Evolutionary conservation across 78 protist species (phyloP).

Genomic region (Tieghemostelium lacteum): DNA sequence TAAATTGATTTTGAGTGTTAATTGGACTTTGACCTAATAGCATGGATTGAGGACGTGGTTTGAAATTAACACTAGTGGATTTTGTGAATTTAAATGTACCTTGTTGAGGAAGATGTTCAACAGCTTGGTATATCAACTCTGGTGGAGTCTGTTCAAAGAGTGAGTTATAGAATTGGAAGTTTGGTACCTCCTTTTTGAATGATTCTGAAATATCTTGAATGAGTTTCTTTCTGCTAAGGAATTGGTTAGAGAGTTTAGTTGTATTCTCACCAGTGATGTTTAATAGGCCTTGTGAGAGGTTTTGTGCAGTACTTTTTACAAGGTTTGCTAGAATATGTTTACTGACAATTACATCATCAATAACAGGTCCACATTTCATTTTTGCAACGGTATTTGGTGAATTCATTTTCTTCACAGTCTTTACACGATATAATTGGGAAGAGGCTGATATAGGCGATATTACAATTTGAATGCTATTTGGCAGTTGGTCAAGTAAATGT

Average conservation of each 20-base stretch:
- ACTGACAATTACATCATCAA: slow-evolving; percentile 37
- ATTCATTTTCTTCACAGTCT: background rate
- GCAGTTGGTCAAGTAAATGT: background rate
- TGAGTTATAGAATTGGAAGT: slow-evolving; percentile 16
- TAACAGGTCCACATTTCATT: slow-evolving; percentile 38
- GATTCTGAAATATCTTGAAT: slow-evolving; percentile 49
- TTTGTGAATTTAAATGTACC: slow-evolving; percentile 18
- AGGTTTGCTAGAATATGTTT: slow-evolving; percentile 29
- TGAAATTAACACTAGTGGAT: background rate
- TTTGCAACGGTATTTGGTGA: background rate
- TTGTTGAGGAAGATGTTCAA: background rate
- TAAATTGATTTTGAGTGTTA: background rate
- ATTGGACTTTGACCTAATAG: slow-evolving; percentile 1
- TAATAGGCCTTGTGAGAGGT: slow-evolving; percentile 10
- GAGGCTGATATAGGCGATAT: slow-evolving; percentile 25
- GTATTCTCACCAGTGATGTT: background rate
- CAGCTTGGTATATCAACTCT: slow-evolving; percentile 12
- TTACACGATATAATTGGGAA: slow-evolving; percentile 17
- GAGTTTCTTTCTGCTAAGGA: slow-evolving; percentile 15
- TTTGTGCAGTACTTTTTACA: slow-evolving; percentile 9
- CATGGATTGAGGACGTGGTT: slow-evolving; percentile 1
- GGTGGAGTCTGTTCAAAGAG: slow-evolving; percentile 26
- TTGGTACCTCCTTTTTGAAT: slow-evolving; percentile 32
- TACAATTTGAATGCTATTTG: slow-evolving; percentile 42
- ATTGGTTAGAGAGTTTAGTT: slow-evolving; percentile 9